A percentile compares a stretch with the other conserved stretches of the same genome.
Conservation (phyloP, 2,329 filamentous ascomycete genomes). For the Trichoderma endophyticum region DNA sequence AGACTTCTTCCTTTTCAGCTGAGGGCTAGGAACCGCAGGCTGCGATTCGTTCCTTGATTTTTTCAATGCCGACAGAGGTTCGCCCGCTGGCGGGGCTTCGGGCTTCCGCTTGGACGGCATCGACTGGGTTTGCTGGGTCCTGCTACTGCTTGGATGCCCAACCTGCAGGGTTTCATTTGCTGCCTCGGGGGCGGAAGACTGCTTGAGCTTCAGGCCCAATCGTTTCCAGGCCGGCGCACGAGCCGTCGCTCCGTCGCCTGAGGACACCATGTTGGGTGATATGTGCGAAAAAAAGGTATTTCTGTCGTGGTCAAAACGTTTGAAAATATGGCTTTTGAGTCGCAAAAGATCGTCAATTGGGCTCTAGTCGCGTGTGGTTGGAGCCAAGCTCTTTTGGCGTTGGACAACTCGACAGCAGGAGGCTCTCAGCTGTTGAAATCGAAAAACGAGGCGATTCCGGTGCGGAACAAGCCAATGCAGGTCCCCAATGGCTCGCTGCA, state of each 20-base stretch:
- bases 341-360: background rate
- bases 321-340: background rate
- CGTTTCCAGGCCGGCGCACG: slow-evolving; percentile 59
- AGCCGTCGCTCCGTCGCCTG: slow-evolving; percentile 42
- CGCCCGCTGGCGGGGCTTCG: slow-evolving; percentile 33
- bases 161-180: slow-evolving; percentile 32
- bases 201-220: slow-evolving; percentile 62
- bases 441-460: background rate
- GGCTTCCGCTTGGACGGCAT: slow-evolving; percentile 39
- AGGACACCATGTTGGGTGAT: slow-evolving; percentile 41
- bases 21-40: slow-evolving; percentile 27
- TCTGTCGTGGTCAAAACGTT: background rate
- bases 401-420: background rate
- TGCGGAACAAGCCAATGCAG: slow-evolving; percentile 4
- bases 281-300: background rate
- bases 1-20: slow-evolving; percentile 43
- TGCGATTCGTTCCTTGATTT: slow-evolving; percentile 34
- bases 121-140: slow-evolving; percentile 32
- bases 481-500: slow-evolving; percentile 5
- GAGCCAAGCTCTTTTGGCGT: background rate
- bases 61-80: slow-evolving; percentile 33
- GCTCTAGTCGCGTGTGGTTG: slow-evolving; percentile 4
- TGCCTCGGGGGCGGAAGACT: slow-evolving; percentile 33
- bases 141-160: slow-evolving; percentile 37
- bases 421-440: background rate